These are phyloP conservation scores for Eragrostis tef DNA, from an alignment of 202 grass and related monocot species.

Conservation along the genomic window DNA sequence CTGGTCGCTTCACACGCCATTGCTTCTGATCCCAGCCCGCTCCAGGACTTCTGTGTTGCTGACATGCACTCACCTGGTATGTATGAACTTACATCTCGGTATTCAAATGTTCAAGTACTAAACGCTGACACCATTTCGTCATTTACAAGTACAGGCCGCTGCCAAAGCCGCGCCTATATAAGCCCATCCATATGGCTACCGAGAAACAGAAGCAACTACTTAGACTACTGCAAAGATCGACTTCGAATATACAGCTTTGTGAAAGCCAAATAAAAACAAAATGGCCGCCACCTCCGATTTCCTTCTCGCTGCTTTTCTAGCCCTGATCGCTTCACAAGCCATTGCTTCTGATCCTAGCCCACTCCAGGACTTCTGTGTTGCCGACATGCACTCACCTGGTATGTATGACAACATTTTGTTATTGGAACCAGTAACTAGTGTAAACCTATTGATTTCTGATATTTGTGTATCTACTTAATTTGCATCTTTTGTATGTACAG, in stretches of 20 bases:
- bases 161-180: too few relatives aligned
- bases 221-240: too few relatives aligned
- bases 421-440: neutral
- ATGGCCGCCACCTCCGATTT: slow-evolving; percentile 27
- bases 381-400: slow-evolving; percentile 39
- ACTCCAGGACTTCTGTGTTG: slow-evolving; percentile 51
- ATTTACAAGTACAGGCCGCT: too few relatives aligned
- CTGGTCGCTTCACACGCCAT: slow-evolving; percentile 31
- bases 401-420: neutral
- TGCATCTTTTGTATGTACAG: neutral
- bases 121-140: too few relatives aligned
- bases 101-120: neutral
- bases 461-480: neutral
- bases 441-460: neutral
- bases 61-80: slow-evolving; percentile 43
- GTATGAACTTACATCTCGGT: too few relatives aligned
- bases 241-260: too few relatives aligned
- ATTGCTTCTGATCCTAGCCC: slow-evolving; percentile 49
- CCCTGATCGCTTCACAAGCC: slow-evolving; percentile 3
- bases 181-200: too few relatives aligned
- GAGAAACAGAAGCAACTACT: too few relatives aligned
- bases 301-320: slow-evolving; percentile 14
- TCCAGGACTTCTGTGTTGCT: slow-evolving; percentile 51
- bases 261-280: too few relatives aligned
- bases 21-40: slow-evolving; percentile 48